Evolutionary conservation across 176 grass and related monocot species (phyloP).

Genomic region (Triticum turgidum): DNA sequence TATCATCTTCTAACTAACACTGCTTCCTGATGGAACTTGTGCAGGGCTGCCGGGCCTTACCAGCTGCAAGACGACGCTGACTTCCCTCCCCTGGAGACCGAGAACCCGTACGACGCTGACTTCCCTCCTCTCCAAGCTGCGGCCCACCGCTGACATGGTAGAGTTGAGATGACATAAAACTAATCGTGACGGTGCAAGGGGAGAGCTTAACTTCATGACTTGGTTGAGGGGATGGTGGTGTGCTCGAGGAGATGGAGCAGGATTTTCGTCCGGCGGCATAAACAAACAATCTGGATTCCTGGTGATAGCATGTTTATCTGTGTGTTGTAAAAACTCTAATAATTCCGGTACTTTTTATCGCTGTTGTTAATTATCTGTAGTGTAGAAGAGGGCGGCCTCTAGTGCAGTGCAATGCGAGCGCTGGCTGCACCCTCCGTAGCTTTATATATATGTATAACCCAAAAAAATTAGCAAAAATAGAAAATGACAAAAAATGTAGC

Average conservation of each 20-base stretch:
- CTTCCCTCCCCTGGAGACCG: conserved; percentile 58
- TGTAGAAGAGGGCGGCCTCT: not conserved
- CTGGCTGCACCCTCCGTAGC: conserved; percentile 9
- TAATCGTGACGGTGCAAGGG: conserved; percentile 21
- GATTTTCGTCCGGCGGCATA: too few species aligned
- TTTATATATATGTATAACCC: not conserved
- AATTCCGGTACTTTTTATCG: not conserved
- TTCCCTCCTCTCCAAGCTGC: conserved; percentile 53
- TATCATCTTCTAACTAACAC: not conserved
- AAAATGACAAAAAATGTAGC: conserved; percentile 4
- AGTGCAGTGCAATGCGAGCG: not conserved
- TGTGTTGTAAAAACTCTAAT: conserved; percentile 38
- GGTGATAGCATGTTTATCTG: conserved; percentile 19
- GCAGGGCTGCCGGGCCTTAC: conserved; percentile 44
- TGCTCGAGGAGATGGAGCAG: too few species aligned
- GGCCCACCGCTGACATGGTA: not conserved
- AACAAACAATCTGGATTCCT: not conserved
- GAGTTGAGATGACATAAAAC: conserved; percentile 29
- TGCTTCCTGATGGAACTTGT: not conserved
- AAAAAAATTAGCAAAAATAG: not conserved
- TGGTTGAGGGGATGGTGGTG: not conserved
- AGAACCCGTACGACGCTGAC: not conserved
- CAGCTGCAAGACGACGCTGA: conserved; percentile 56
- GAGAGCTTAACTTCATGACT: conserved; percentile 1
- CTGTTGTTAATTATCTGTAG: not conserved